These are phyloP conservation scores for Penicillium sp. DNA, from an alignment of 2,329 filamentous ascomycete genomes.

Conservation along the genomic window DNA sequence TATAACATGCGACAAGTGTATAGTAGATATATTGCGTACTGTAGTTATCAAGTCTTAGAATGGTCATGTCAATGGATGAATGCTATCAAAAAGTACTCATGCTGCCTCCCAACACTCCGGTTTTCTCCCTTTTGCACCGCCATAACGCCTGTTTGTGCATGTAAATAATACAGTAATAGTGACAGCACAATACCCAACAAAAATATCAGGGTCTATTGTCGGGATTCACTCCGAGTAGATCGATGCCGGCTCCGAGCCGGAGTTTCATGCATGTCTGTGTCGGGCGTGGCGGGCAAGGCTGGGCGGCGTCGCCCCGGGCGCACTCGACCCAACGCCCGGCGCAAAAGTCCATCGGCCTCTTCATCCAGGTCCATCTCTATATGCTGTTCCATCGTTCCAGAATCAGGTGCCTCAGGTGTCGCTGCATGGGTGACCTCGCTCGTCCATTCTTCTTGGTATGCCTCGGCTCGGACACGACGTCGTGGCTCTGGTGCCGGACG, in stretches of 20 bases:
- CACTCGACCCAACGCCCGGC: slow-evolving; percentile 39
- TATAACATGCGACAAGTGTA: not conserved
- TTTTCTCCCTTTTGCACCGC: not conserved
- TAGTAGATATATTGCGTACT: not conserved
- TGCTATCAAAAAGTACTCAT: not conserved
- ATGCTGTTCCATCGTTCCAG: slow-evolving; percentile 31
- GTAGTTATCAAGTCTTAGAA: not conserved
- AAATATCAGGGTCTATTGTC: not conserved
- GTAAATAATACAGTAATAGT: not conserved
- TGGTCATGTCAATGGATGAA: not conserved
- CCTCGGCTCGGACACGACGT: slow-evolving; percentile 25
- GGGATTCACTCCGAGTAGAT: slow-evolving; percentile 11
- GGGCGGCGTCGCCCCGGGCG: slow-evolving; percentile 26
- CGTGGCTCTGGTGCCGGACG: slow-evolving; percentile 16
- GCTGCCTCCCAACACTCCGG: not conserved
- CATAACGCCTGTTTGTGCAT: not conserved
- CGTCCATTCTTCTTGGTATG: slow-evolving; percentile 35
- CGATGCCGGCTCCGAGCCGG: slow-evolving; percentile 24
- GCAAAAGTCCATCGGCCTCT: slow-evolving; percentile 44
- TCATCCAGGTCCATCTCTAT: slow-evolving; percentile 46
- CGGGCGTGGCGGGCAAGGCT: slow-evolving; percentile 14
- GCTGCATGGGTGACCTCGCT: slow-evolving; percentile 37
- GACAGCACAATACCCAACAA: not conserved
- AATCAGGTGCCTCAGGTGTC: slow-evolving; percentile 10
- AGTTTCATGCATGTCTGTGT: slow-evolving; percentile 26